Base-by-base conservation (phyloP, 2,329 filamentous ascomycete genomes). In the Iodosphaeria phyllophila region DNA sequence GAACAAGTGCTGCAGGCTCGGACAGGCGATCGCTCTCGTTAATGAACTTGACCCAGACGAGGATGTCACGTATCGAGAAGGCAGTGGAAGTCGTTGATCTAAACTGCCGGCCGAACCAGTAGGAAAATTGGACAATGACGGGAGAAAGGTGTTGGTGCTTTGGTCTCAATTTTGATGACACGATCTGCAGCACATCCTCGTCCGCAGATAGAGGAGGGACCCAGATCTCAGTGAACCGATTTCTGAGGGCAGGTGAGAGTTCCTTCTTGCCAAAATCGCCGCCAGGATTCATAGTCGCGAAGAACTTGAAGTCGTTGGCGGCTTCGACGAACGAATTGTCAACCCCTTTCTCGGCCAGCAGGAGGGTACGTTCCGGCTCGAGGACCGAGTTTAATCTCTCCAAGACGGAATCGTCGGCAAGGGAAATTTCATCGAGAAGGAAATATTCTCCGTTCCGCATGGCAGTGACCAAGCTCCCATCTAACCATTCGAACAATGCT, bases 161-260 rank as follows among this genome's bases (percentile, higher is more conserved):
- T 1, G 57, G 45, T 4, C 50, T 49, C 11, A 98, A 58, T 45
- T 92, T 93, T 8, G 73, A 69, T 25, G 62, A 56, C 10, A 95
- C 70, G 35, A 99, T 98, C 21, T 91, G 76, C 12, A 83, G 52
- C 17, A 95, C 74, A 43, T 99, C 91, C 16, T 83, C 73, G 25
- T 70, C 65, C 30, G 86, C 78, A 1, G 82, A 83, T 30, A 95
- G 55, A 1, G 84, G 67, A 2, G 89, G 83, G 1, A 95, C 89
- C 89, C 89, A 98, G 6, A 99, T 93, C 49, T 99, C 89, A 0
- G 89, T 99, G 46, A 99, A 92, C 31, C 89, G 78, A 45, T 99
- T 98, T 22, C 89, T 68, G 30, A 99, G 56, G 9, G 89, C 91
- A 3, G 89, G 89, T 1, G 89, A 98, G 8, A 99, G 63, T 47